Percentiles rank a stretch among this genome's conserved stretches.
Evolutionary conservation across 352 stramenopile species (phyloP).

Genomic region (Globisporangium abappressorium): DNA sequence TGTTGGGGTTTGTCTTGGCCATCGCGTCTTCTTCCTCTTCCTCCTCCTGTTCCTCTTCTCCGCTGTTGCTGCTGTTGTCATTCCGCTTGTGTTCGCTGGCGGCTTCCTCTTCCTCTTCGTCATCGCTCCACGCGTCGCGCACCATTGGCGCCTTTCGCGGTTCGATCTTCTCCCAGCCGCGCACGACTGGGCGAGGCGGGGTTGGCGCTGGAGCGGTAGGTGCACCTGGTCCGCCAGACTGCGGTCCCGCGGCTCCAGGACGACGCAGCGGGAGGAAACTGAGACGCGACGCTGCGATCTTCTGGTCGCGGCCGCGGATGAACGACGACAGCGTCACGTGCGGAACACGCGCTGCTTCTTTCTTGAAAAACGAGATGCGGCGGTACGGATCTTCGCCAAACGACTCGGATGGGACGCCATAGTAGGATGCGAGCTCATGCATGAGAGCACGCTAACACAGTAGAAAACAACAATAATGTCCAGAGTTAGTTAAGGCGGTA

Average conservation of each 20-base stretch:
- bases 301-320: conserved; percentile 32
- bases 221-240: conserved; percentile 17
- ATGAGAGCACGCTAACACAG: conserved; percentile 53
- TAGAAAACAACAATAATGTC: not conserved
- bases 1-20: conserved; percentile 11
- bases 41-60: conserved; percentile 9
- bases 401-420: conserved; percentile 67
- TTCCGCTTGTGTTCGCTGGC: conserved; percentile 15
- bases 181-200: conserved; percentile 22
- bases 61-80: conserved; percentile 19
- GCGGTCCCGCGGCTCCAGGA: conserved; percentile 6
- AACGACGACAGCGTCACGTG: conserved; percentile 55
- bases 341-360: conserved; percentile 45
- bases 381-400: conserved; percentile 70
- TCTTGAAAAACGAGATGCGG: conserved; percentile 79
- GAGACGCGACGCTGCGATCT: conserved; percentile 33
- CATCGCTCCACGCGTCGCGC: conserved; percentile 77
- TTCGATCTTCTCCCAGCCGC: conserved; percentile 75
- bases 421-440: conserved; percentile 68
- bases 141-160: conserved; percentile 39
- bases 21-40: conserved; percentile 7
- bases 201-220: conserved; percentile 16
- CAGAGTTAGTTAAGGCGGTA: not conserved
- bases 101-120: conserved; percentile 32
- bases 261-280: conserved; percentile 55